Evolutionary conservation across 1,284 basidiomycete genomes (phyloP).

Genomic region (Ustilago crameri): DNA sequence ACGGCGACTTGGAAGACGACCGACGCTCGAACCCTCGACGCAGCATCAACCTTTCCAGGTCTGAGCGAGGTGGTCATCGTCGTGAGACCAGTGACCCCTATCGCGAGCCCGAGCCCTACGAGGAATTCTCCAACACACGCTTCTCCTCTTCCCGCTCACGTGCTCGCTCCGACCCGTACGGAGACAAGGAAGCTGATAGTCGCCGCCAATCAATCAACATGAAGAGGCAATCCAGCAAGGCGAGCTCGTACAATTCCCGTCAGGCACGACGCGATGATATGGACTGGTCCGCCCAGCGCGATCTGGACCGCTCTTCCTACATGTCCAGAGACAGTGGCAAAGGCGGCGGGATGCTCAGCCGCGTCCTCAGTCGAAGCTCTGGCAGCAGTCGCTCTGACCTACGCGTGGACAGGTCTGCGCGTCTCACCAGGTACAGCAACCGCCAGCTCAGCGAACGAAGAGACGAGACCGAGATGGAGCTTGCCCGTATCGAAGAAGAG

Average conservation of each 20-base stretch:
- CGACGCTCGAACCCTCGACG: conserved; percentile 12
- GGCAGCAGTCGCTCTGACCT: conserved; percentile 23
- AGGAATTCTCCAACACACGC: conserved; percentile 34
- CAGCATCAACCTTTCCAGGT: conserved; percentile 13
- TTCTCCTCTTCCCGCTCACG: conserved; percentile 13
- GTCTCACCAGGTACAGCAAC: conserved; percentile 36
- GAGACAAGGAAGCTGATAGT: conserved; percentile 1
- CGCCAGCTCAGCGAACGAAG: conserved; percentile 21
- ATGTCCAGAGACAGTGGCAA: conserved; percentile 6
- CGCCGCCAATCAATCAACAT: conserved; percentile 12
- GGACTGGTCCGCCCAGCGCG: conserved; percentile 2
- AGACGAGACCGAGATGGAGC: conserved; percentile 35
- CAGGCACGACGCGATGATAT: conserved; percentile 30
- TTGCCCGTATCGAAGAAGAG: conserved; percentile 45
- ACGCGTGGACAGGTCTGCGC: conserved; percentile 19
- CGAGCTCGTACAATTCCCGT: conserved; percentile 31
- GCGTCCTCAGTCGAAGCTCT: conserved; percentile 30
- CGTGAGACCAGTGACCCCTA: conserved; percentile 35
- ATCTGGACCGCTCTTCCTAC: conserved; percentile 11
- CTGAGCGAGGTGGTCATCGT: conserved; percentile 23
- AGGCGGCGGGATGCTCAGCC: conserved; percentile 28
- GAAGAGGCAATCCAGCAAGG: conserved; percentile 4
- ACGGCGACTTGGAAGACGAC: conserved; percentile 17
- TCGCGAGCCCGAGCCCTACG: conserved; percentile 34
- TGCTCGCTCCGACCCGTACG: neutral